Evolutionary conservation across 2,329 filamentous ascomycete genomes (phyloP), one percentile per base, ranked within the genome.

Genomic region (Aspergillus hiratsukae): DNA sequence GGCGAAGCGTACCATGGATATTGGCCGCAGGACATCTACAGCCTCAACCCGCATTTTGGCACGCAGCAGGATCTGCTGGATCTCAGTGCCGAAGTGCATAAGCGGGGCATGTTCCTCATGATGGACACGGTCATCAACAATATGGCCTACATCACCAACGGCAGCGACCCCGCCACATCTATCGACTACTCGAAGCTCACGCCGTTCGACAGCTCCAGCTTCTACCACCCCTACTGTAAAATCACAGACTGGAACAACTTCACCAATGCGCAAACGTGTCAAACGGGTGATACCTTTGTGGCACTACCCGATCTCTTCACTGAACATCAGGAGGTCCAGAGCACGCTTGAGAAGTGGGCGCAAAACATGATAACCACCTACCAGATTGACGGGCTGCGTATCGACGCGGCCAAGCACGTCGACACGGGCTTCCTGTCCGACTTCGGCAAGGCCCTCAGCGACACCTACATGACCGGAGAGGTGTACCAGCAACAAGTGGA

Each of bases 91-190:
- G 75, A 77, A 6, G 65, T 81, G 9, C 80, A 82, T 64, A 60
- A 59, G 11, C 72, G 67, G 61, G 77, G 73, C 56, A 82, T 78
- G 79, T 81, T 77, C 58, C 61, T 83, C 8, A 81, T 82, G 80
- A 72, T 81, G 49, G 80, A 82, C 58, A 74, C 80, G 2, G 79
- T 81, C 10, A 75, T 78, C 43, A 82, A 82, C 64, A 78, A 82
- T 54, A 75, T 77, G 71, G 75, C 67, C 7, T 71, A 64, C 10
- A 64, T 69, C 7, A 68, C 65, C 3, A 65, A 70, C 51, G 65
- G 64, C 14, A 61, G 61, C 25, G 52, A 68, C 43, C 67, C 68
- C 0, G 61, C 62, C 21, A 66, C 59, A 1, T 49, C 54, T 35
- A 54, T 70, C 28, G 60, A 70, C 54, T 69, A 69, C 51, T 61